A percentile compares a stretch with the other conserved stretches of the same genome.
phyloP scores from a whole-genome alignment of 768 basidiomycete genomes.

The Suillus subluteus region DNA sequence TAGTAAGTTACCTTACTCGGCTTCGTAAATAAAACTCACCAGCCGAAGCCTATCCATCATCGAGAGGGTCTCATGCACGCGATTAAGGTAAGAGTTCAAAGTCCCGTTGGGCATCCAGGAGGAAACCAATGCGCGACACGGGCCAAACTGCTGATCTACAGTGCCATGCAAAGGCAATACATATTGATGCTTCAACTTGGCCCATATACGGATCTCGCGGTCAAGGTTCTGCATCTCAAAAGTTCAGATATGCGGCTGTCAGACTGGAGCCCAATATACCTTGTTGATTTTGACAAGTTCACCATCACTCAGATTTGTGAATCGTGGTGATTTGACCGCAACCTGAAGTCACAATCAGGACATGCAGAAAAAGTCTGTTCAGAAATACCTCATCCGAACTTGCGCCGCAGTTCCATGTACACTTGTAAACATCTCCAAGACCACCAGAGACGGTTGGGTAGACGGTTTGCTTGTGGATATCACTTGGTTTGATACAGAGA shows the following conservation, averaged over 20 bases:
- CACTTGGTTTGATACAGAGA: not conserved
- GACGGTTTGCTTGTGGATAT: not conserved
- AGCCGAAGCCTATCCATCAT: conserved; percentile 40
- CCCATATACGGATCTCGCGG: conserved; percentile 44
- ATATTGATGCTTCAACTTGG: conserved; percentile 40
- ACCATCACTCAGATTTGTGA: not conserved
- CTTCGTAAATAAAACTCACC: conserved; percentile 25
- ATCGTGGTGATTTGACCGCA: conserved; percentile 13
- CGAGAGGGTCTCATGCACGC: conserved; percentile 38
- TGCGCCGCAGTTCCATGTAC: conserved; percentile 9
- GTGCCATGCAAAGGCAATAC: conserved; percentile 41
- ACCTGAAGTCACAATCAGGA: conserved; percentile 6
- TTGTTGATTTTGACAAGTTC: not conserved
- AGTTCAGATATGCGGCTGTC: not conserved
- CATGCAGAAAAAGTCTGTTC: not conserved
- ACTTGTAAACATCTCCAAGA: conserved; percentile 48
- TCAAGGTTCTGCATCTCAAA: conserved; percentile 24
- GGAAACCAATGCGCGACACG: conserved; percentile 42
- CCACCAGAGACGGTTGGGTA: conserved; percentile 31
- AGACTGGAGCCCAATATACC: not conserved
- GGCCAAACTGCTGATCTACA: conserved; percentile 38
- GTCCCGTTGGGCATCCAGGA: conserved; percentile 48
- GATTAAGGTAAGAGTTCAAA: conserved; percentile 41
- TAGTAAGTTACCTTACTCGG: not conserved
- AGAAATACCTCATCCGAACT: not conserved